Conservation (phyloP, 768 basidiomycete genomes). For the Candolleomyces aberdarensis region DNA sequence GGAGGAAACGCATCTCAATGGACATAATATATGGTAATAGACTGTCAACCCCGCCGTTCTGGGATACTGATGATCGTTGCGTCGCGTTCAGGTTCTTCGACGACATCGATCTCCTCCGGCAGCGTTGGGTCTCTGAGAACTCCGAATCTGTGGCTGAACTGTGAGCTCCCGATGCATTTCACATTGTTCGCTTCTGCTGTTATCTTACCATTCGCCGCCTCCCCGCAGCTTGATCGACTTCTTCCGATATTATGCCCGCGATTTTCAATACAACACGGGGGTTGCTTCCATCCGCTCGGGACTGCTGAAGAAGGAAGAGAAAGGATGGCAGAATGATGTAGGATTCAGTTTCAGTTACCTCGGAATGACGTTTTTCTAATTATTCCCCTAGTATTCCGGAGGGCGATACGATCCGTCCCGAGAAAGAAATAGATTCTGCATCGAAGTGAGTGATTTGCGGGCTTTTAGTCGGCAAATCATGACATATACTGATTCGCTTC, state of each 20-base stretch:
- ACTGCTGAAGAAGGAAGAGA: slow-evolving; percentile 82
- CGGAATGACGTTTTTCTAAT: neutral
- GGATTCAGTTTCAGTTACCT: slow-evolving; percentile 4
- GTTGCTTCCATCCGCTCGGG: slow-evolving; percentile 92
- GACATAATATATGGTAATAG: slow-evolving; percentile 75
- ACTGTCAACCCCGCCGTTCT: neutral
- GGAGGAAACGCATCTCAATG: slow-evolving; percentile 81
- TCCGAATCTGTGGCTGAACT: slow-evolving; percentile 90
- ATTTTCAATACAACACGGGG: slow-evolving; percentile 88
- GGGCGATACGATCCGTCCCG: slow-evolving; percentile 65
- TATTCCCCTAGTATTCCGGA: slow-evolving; percentile 39
- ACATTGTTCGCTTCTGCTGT: slow-evolving; percentile 1
- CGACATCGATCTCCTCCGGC: slow-evolving; percentile 88
- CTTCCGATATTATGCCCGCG: slow-evolving; percentile 93
- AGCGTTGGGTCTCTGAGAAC: slow-evolving; percentile 94
- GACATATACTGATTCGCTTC: slow-evolving; percentile 1
- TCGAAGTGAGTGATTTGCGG: slow-evolving; percentile 63
- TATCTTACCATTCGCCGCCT: slow-evolving; percentile 8
- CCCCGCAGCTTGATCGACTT: slow-evolving; percentile 85
- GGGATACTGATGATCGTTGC: slow-evolving; percentile 11
- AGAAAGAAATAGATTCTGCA: slow-evolving; percentile 93
- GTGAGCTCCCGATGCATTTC: slow-evolving; percentile 41
- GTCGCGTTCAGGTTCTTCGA: slow-evolving; percentile 79
- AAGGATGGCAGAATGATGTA: slow-evolving; percentile 95
- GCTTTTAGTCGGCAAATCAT: neutral